These are phyloP conservation scores for Stemphylium lycopersici DNA, from an alignment of 2,329 filamentous ascomycete genomes.

Conservation along the genomic window DNA sequence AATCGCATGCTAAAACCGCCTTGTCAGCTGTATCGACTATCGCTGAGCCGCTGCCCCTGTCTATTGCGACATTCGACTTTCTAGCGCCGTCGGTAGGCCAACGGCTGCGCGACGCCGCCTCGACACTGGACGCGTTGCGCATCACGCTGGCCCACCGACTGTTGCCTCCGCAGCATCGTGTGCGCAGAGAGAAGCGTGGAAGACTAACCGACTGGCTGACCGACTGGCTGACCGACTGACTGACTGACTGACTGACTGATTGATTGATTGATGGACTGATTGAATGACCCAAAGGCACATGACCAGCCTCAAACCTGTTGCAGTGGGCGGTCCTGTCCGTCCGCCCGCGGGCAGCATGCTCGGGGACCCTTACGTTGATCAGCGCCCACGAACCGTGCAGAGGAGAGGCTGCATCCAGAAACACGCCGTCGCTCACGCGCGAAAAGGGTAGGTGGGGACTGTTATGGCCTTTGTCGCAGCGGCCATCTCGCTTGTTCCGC, in stretches of 20 bases:
- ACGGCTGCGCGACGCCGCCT: conserved; percentile 8
- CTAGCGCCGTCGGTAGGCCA: conserved; percentile 9
- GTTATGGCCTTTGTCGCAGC: not conserved
- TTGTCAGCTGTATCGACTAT: conserved; percentile 12
- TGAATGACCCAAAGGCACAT: not conserved
- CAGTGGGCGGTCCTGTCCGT: not conserved
- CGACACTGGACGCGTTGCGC: not conserved
- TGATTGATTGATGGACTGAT: no score
- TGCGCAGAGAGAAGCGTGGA: not conserved
- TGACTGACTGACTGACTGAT: no score
- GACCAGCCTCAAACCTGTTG: not conserved
- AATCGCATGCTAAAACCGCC: conserved; percentile 10
- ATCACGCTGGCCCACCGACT: not conserved
- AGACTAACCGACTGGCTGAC: no score
- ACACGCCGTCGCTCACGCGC: conserved; percentile 3
- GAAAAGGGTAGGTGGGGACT: conserved; percentile 12
- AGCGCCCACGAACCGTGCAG: not conserved
- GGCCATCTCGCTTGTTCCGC: not conserved
- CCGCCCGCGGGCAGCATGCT: not conserved
- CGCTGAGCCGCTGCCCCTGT: conserved; percentile 7
- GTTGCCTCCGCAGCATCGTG: not conserved
- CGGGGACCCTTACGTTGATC: conserved; percentile 6
- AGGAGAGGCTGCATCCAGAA: conserved; percentile 2
- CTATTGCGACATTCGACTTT: conserved; percentile 13
- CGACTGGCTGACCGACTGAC: no score